Base-by-base conservation (phyloP, 2,329 filamentous ascomycete species). In the Dichotomopilus funicola region DNA sequence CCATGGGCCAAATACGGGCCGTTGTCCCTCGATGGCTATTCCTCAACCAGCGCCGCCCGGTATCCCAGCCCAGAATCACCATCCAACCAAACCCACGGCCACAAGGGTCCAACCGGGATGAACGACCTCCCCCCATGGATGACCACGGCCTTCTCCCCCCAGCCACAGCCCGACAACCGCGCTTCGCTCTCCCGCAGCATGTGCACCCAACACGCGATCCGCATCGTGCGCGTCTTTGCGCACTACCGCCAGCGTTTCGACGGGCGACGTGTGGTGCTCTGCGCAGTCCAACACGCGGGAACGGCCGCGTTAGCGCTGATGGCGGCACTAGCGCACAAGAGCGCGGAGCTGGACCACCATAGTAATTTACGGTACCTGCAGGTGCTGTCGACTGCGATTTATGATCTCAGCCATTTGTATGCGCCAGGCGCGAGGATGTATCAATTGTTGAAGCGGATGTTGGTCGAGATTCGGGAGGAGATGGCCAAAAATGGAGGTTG, bases 341-440 rank as follows among this genome's bases (percentile, higher is more conserved):
- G 65, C 34, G 66, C 59, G 50, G 70, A 71, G 37, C 59, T 68
- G 1, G 71, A 75, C 51, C 67, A 70, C 19, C 68, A 68, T n/a
- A 69, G 66, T 11, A 73, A 73, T 50, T 64, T 74, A 37, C 67
- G 70, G 47, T 79, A 79, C 63, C 73, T 82, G 9, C 77, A 81
- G 66, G 78, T 78, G 38, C 71, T 82, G 1, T 75, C 76, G 0
- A 70, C 73, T 9, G 75, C 77, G 4, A 71, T 82, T 6, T 69
- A 73, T 19, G 79, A 81, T 59, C 80, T 81, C 78, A 72, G 73
- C 47, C 65, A 72, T 19, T 75, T 74, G 1, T 81, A 80, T 63
- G 74, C 79, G 54, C 78, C 79, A 1, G 78, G 78, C 0, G 73
- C 75, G 37, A 72, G 75, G 51, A 81, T 82, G 78, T 75, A 78